phyloP scores from a whole-genome alignment of 768 basidiomycete genomes.

The Arthromyces matolae region DNA sequence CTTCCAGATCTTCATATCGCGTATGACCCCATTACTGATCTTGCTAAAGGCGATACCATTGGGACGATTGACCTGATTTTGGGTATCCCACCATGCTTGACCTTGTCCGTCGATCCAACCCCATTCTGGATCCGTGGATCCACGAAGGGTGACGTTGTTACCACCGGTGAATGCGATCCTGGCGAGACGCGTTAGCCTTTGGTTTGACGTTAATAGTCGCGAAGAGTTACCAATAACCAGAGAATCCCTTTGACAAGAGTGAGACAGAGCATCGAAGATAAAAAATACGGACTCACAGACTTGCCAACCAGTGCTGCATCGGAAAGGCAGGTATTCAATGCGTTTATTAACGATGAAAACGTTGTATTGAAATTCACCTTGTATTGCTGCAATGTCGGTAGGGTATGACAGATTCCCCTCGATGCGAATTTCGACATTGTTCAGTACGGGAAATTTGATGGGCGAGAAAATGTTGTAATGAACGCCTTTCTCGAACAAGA shows the following conservation, averaged over 20 bases:
- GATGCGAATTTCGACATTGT: conserved; percentile 53
- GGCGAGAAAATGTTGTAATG: conserved; percentile 63
- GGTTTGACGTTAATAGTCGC: neutral
- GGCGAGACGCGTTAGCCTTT: neutral
- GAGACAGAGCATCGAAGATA: neutral
- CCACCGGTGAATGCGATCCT: conserved; percentile 58
- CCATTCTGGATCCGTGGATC: conserved; percentile 51
- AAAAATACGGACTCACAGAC: conserved; percentile 31
- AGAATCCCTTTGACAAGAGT: conserved; percentile 30
- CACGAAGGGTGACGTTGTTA: conserved; percentile 54
- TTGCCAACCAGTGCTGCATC: conserved; percentile 38
- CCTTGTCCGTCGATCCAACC: conserved; percentile 67
- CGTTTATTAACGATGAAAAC: neutral
- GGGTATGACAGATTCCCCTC: conserved; percentile 60
- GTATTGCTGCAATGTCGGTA: conserved; percentile 44
- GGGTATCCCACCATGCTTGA: conserved; percentile 58
- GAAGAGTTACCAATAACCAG: conserved; percentile 40
- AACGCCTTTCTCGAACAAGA: conserved; percentile 52
- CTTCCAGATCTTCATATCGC: conserved; percentile 56
- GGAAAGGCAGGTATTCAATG: neutral
- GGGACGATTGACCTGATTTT: conserved; percentile 50
- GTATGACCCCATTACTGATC: conserved; percentile 50
- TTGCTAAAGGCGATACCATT: conserved; percentile 52
- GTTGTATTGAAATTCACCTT: conserved; percentile 30
- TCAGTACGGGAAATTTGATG: conserved; percentile 49